A percentile compares a stretch with the other conserved stretches of the same genome.
Conservation (phyloP, 1,284 basidiomycete genomes). For the Moesziomyces parantarcticus region DNA sequence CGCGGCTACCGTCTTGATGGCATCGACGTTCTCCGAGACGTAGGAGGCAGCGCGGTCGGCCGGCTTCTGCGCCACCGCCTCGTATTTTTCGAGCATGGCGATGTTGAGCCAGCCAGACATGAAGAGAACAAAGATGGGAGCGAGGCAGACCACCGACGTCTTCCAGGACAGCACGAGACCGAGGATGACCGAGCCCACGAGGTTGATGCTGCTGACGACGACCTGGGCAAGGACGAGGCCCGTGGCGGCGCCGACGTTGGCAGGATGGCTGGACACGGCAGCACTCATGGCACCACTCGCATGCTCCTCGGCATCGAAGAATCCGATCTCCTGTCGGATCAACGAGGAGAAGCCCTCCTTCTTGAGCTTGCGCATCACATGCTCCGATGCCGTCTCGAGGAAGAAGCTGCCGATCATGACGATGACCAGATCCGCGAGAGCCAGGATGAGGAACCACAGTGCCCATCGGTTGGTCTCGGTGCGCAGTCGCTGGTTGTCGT, state of each 20-base stretch:
- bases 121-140: conserved; percentile 64
- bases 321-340: conserved; percentile 63
- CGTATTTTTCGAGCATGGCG: conserved; percentile 63
- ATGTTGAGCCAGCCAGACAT: conserved; percentile 64
- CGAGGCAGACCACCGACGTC: conserved; percentile 66
- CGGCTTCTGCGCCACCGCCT: conserved; percentile 61
- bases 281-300: conserved; percentile 69
- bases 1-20: conserved; percentile 68
- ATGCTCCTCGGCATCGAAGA: conserved; percentile 65
- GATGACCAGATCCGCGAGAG: conserved; percentile 45
- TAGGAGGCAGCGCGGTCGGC: conserved; percentile 62
- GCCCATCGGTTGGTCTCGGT: conserved; percentile 46
- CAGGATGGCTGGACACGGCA: conserved; percentile 65
- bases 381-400: conserved; percentile 62
- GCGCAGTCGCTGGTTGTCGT: conserved; percentile 34
- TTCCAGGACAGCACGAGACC: conserved; percentile 68
- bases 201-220: conserved; percentile 62
- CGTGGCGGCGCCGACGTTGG: conserved; percentile 67
- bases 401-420: conserved; percentile 52
- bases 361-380: conserved; percentile 55
- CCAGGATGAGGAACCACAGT: conserved; percentile 60
- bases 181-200: conserved; percentile 68
- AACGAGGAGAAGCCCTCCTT: conserved; percentile 52
- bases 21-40: conserved; percentile 69
- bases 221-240: conserved; percentile 69